Percentiles rank a stretch among this genome's conserved stretches.
phyloP scores from a whole-genome alignment of 176 grass and related monocot genomes.

The Carex scoparia region DNA sequence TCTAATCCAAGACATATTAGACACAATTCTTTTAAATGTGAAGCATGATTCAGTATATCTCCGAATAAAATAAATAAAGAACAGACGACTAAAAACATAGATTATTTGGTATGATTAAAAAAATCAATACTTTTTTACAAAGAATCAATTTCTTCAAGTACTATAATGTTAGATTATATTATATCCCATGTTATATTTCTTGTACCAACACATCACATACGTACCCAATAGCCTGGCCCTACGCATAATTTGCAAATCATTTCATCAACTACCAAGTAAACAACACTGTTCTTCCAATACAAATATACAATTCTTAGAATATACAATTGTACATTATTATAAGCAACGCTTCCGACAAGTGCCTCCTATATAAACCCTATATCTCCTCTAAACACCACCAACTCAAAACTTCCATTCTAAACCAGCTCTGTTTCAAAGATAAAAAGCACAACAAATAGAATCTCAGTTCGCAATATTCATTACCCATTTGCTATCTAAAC shows the following conservation, averaged over 20 bases:
- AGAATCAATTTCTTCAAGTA: no score
- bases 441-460: background rate
- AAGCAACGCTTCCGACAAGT: background rate
- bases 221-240: background rate
- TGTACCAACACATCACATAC: no score
- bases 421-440: background rate
- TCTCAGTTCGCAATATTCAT: background rate
- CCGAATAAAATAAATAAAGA: no score
- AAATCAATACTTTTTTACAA: no score
- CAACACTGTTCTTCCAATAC: background rate
- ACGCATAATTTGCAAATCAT: background rate
- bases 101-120: no score
- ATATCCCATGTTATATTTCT: no score
- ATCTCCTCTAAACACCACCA: background rate
- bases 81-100: no score
- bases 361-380: constrained; percentile 2
- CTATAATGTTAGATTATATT: no score
- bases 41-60: no score
- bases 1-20: no score
- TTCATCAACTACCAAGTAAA: background rate
- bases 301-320: background rate
- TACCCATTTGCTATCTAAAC: background rate
- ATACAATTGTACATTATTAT: background rate
- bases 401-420: background rate
- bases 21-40: no score